Percentiles rank a stretch among this genome's conserved stretches.
Conservation (phyloP, 768 basidiomycete species). For the Mycena polygramma region DNA sequence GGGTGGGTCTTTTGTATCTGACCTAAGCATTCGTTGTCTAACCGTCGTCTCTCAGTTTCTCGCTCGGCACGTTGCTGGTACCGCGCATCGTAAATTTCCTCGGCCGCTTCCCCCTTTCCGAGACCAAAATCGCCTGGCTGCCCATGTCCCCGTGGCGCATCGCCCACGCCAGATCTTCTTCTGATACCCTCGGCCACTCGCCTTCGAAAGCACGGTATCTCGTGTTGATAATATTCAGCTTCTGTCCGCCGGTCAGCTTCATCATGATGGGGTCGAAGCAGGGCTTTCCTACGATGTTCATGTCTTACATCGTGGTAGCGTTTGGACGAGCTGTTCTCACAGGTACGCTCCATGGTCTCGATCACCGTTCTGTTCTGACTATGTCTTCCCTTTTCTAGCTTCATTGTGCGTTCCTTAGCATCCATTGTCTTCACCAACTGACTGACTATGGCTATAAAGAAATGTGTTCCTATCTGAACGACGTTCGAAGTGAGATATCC, state of each 20-base stretch:
- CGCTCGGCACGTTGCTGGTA: constrained; percentile 60
- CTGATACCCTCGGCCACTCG: constrained; percentile 47
- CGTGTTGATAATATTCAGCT: constrained; percentile 51
- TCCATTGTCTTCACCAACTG: not conserved
- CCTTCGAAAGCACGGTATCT: constrained; percentile 58
- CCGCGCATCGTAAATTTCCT: constrained; percentile 58
- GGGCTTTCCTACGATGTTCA: constrained; percentile 57
- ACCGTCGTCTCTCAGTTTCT: constrained; percentile 51
- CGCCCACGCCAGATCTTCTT: constrained; percentile 31
- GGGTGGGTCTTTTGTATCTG: constrained; percentile 54
- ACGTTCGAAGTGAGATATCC: constrained; percentile 42
- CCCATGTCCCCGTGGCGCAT: constrained; percentile 43
- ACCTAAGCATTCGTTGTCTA: not conserved
- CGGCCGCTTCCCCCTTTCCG: constrained; percentile 51
- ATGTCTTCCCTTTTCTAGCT: constrained; percentile 14
- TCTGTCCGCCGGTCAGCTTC: constrained; percentile 59
- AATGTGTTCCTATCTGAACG: constrained; percentile 61
- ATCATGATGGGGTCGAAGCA: constrained; percentile 61
- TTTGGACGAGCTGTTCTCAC: constrained; percentile 63
- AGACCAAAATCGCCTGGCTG: constrained; percentile 37
- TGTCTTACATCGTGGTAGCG: constrained; percentile 62
- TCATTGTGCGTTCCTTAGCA: constrained; percentile 20
- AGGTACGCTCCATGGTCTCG: constrained; percentile 47
- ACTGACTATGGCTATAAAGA: constrained; percentile 42
- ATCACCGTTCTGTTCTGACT: not conserved